phyloP scores from a whole-genome alignment of 805 yeast genomes.

The Candida germanica region DNA sequence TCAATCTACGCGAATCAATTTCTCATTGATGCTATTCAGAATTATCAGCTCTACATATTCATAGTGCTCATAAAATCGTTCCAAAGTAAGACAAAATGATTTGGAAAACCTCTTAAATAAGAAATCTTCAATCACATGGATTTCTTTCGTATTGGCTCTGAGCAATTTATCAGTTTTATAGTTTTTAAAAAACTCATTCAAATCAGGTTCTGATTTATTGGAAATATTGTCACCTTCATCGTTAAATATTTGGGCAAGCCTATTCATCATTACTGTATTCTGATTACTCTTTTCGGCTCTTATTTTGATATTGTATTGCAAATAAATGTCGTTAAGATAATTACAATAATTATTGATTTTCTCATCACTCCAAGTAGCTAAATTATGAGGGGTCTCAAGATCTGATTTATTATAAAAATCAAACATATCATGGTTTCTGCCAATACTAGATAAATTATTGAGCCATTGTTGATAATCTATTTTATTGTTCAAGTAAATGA shows the following conservation, averaged over 20 bases:
- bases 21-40: too few species aligned
- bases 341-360: constrained; percentile 40
- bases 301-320: background rate
- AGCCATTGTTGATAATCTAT: constrained; percentile 16
- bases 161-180: constrained; percentile 1
- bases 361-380: constrained; percentile 47
- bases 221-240: constrained; percentile 10
- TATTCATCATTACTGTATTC: constrained; percentile 24
- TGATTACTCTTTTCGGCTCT: background rate
- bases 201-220: background rate
- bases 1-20: too few species aligned
- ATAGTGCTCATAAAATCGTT: constrained; percentile 3
- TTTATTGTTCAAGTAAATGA: constrained; percentile 18
- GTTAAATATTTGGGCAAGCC: constrained; percentile 31
- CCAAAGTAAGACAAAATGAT: background rate
- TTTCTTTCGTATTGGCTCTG: constrained; percentile 1
- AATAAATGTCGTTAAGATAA: constrained; percentile 6
- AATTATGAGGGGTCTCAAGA: constrained; percentile 17
- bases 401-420: constrained; percentile 10
- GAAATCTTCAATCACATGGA: constrained; percentile 7
- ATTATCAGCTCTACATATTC: constrained; percentile 7
- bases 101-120: constrained; percentile 6
- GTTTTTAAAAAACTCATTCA: constrained; percentile 5
- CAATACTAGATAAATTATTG: constrained; percentile 2
- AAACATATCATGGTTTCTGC: constrained; percentile 2